phyloP scores from a whole-genome alignment of 2,329 filamentous ascomycete genomes.

The Penicillium sp. region DNA sequence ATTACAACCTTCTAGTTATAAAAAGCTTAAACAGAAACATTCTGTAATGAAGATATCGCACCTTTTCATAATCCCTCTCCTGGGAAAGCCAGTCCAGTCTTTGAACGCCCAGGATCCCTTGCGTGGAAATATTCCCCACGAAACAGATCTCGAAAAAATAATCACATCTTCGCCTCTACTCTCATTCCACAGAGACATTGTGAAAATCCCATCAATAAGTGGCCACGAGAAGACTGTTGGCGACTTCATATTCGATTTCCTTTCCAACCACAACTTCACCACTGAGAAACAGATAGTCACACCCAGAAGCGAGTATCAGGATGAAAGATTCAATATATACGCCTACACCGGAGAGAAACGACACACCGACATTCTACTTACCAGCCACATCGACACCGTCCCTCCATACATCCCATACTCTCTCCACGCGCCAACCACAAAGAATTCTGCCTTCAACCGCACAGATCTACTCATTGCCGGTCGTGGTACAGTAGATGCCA shows the following conservation, averaged over 20 bases:
- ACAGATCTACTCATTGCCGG: slow-evolving; percentile 44
- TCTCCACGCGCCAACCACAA: slow-evolving; percentile 48
- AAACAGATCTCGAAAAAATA: slow-evolving; percentile 30
- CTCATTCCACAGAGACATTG: slow-evolving; percentile 71
- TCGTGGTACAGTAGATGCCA: slow-evolving; percentile 50
- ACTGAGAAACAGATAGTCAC: slow-evolving; percentile 59
- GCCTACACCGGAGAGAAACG: slow-evolving; percentile 54
- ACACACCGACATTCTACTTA: slow-evolving; percentile 42
- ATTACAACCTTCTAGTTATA: neutral
- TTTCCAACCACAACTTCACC: slow-evolving; percentile 62
- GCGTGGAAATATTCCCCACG: neutral
- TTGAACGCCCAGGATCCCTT: neutral
- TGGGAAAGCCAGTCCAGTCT: neutral
- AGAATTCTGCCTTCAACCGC: slow-evolving; percentile 13
- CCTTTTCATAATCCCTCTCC: neutral
- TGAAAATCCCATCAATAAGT: slow-evolving; percentile 72
- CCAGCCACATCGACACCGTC: slow-evolving; percentile 78
- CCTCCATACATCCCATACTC: slow-evolving; percentile 51
- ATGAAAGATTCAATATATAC: slow-evolving; percentile 70
- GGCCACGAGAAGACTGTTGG: slow-evolving; percentile 70
- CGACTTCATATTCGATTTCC: slow-evolving; percentile 68
- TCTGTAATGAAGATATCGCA: neutral
- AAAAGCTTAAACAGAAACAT: neutral
- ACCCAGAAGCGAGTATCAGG: neutral
- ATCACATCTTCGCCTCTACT: slow-evolving; percentile 59